Base-by-base conservation (phyloP, 257 asterid genomes). In the Handroanthus guayacan region DNA sequence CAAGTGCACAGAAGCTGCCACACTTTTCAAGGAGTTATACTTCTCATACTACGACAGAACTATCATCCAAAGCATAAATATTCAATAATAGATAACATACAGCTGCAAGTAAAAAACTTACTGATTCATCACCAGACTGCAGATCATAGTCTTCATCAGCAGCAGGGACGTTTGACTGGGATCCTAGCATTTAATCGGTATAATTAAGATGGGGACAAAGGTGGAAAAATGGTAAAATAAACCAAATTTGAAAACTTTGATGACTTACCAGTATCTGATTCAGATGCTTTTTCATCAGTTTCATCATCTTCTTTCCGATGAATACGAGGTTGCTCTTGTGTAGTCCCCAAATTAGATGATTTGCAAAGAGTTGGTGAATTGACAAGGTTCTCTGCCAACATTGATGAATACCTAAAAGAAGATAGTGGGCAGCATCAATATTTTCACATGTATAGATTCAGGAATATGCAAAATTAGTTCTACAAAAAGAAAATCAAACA, bases 381-480 rank as follows among this genome's bases (percentile, higher is more conserved):
- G 70, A 91, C 93, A 74, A 95, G 97, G 87, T 95, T 95, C 84
- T 95, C 98, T 44, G 99, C 99, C 75, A 95, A 88, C 99, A 95
- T 95, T 41, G 99, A 90, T 17, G 98, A 93, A 82, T 95, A 95
- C 93, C 99, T 95, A 73, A 41, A 60, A 75, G 63, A 77, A 74
- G 78, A 80, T 16, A 52, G 45, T 48, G 25, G 64, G 52, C 58
- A 41, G 73, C 39, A 69, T 50, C 48, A 73, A 50, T 72, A 69
- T 51, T 66, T 76, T 65, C 79, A 69, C 20, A 54, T 25, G 31
- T 13, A 37, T 58, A 62, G 62, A 66, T 56, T 56, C 64, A 50
- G 63, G 64, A 64, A 44, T 51, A 43, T n/a, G 13, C 48, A 37
- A 56, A 66, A 50, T 44, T 58, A 36, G 63, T 56, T 71, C 68